These are phyloP conservation scores for Metschnikowia noctiluminum DNA, from an alignment of 805 yeast genomes.

Conservation along the genomic window DNA sequence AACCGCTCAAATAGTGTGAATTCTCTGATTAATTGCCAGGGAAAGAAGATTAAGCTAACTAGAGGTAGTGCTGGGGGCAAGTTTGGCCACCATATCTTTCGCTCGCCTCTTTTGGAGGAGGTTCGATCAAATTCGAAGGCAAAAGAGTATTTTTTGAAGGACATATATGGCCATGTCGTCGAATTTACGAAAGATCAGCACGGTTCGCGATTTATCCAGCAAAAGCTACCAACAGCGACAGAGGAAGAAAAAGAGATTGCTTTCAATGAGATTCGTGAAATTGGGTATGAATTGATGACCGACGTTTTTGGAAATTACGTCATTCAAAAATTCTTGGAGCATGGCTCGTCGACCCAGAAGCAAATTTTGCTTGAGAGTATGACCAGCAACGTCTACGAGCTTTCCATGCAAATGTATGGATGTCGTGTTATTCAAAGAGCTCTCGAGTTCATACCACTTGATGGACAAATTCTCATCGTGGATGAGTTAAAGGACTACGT, in stretches of 20 bases:
- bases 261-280: slow-evolving; percentile 77
- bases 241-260: slow-evolving; percentile 74
- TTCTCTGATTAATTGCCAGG: slow-evolving; percentile 5
- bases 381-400: slow-evolving; percentile 67
- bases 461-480: slow-evolving; percentile 65
- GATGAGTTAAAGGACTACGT: slow-evolving; percentile 72
- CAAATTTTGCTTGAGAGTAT: slow-evolving; percentile 64
- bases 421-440: slow-evolving; percentile 97
- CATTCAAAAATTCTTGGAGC: slow-evolving; percentile 89
- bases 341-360: slow-evolving; percentile 68
- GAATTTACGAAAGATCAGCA: slow-evolving; percentile 96
- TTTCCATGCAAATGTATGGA: slow-evolving; percentile 95
- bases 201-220: slow-evolving; percentile 96
- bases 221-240: slow-evolving; percentile 62
- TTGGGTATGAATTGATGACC: slow-evolving; percentile 76
- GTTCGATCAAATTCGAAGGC: slow-evolving; percentile 65
- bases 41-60: slow-evolving; percentile 14
- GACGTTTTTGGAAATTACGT: slow-evolving; percentile 98
- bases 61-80: slow-evolving; percentile 21
- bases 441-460: slow-evolving; percentile 62
- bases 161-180: slow-evolving; percentile 79
- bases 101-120: slow-evolving; percentile 82
- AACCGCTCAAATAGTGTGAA: background rate
- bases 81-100: slow-evolving; percentile 48
- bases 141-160: slow-evolving; percentile 60